Percentiles rank a stretch among this genome's conserved stretches.
These are phyloP conservation scores for Rhizopus arrhizus DNA, from an alignment of 371 early-diverging fungal genomes.

Conservation along the genomic window DNA sequence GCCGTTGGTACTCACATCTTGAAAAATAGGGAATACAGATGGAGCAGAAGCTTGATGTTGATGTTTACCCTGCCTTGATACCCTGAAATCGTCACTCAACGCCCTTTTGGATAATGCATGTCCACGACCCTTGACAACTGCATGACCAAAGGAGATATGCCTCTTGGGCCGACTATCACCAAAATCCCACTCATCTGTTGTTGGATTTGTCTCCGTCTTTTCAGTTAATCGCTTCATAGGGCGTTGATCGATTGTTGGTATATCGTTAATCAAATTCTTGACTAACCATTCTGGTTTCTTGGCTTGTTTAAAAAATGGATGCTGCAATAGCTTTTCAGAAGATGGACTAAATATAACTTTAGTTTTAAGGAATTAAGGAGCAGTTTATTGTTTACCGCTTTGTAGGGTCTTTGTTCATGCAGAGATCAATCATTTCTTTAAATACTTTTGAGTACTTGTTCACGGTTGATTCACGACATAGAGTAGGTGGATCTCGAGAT, in stretches of 20 bases:
- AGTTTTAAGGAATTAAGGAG: background rate
- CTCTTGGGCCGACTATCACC: conserved; percentile 33
- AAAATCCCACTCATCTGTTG: conserved; percentile 52
- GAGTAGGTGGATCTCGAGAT: conserved; percentile 85
- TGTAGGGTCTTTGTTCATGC: conserved; percentile 79
- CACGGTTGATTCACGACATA: conserved; percentile 72
- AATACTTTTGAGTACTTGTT: conserved; percentile 76
- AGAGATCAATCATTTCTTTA: conserved; percentile 87
- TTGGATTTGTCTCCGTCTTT: conserved; percentile 22
- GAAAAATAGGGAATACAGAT: conserved; percentile 4
- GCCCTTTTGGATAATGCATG: conserved; percentile 16
- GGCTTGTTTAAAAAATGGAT: conserved; percentile 81
- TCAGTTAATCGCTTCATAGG: conserved; percentile 47
- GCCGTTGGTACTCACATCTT: conserved; percentile 6
- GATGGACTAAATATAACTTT: conserved; percentile 59
- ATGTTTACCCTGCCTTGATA: conserved; percentile 11
- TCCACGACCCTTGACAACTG: conserved; percentile 31
- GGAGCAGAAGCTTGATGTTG: conserved; percentile 18
- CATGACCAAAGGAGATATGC: conserved; percentile 56
- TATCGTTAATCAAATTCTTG: conserved; percentile 56
- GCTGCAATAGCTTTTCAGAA: conserved; percentile 76
- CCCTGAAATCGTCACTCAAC: conserved; percentile 25
- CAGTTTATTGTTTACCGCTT: conserved; percentile 57
- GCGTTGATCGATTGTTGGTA: conserved; percentile 72
- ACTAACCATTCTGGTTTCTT: conserved; percentile 73